These are phyloP conservation scores for Lentinula guzmanii DNA, from an alignment of 768 basidiomycete species.

Conservation along the genomic window DNA sequence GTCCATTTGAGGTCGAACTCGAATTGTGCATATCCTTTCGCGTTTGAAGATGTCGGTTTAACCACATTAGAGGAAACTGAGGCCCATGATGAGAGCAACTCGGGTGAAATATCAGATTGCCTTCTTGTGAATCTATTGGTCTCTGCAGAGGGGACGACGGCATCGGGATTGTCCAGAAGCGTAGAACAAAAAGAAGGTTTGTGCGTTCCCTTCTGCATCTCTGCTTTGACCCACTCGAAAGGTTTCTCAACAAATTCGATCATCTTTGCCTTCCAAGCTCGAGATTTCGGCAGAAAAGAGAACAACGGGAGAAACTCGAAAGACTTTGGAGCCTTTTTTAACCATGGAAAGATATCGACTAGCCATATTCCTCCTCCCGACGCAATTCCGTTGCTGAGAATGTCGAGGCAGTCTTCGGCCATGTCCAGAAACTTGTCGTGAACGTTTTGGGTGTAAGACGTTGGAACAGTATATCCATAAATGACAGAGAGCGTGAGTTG, in stretches of 20 bases:
- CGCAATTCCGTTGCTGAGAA: constrained; percentile 35
- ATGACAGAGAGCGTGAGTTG: constrained; percentile 50
- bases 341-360: constrained; percentile 39
- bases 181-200: constrained; percentile 37
- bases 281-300: constrained; percentile 58
- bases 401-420: constrained; percentile 36
- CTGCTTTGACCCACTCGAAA: constrained; percentile 50
- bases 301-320: constrained; percentile 57
- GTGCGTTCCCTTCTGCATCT: constrained; percentile 39
- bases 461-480: constrained; percentile 48
- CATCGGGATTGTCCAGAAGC: constrained; percentile 15
- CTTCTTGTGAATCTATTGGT: background rate
- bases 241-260: constrained; percentile 61
- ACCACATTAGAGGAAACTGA: constrained; percentile 38
- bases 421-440: constrained; percentile 32
- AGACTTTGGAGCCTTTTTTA: constrained; percentile 46
- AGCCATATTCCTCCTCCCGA: constrained; percentile 44
- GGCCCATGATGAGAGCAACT: constrained; percentile 1
- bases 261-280: constrained; percentile 56
- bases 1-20: constrained; percentile 76
- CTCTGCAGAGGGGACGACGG: background rate
- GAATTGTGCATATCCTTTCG: constrained; percentile 31
- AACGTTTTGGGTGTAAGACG: constrained; percentile 16
- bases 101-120: constrained; percentile 16
- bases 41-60: constrained; percentile 44